A percentile compares a stretch with the other conserved stretches of the same genome.
Evolutionary conservation across 345 rosid species (phyloP).

Genomic region (Pistacia integerrima): DNA sequence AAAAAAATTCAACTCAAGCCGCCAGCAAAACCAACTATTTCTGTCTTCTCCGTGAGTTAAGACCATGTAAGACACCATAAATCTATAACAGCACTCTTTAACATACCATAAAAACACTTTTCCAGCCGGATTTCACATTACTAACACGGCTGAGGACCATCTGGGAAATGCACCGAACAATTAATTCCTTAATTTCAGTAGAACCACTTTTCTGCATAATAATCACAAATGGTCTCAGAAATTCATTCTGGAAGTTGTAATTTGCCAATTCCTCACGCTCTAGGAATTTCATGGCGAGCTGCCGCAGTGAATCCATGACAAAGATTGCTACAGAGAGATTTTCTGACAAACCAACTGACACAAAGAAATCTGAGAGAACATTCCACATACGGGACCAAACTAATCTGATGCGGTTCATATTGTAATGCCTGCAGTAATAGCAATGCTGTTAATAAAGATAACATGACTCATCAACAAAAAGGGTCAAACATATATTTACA

Average conservation of each 20-base stretch:
- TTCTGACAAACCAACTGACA: conserved; percentile 92
- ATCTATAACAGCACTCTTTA: not conserved
- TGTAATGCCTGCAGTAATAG: conserved; percentile 79
- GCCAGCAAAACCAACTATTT: not conserved
- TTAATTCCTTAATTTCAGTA: conserved; percentile 84
- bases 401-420: conserved; percentile 95
- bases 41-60: conserved; percentile 4
- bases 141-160: conserved; percentile 94
- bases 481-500: not conserved
- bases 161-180: conserved; percentile 91
- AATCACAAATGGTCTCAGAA: conserved; percentile 90
- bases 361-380: conserved; percentile 93
- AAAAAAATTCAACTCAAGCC: not conserved
- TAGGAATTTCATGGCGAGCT: conserved; percentile 94
- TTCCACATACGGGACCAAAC: conserved; percentile 98
- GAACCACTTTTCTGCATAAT: conserved; percentile 92
- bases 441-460: not conserved
- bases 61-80: conserved; percentile 6
- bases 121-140: conserved; percentile 98
- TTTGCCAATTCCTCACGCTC: conserved; percentile 98
- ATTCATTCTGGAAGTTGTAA: conserved; percentile 96
- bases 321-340: conserved; percentile 96
- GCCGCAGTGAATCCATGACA: conserved; percentile 97
- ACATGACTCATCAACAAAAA: not conserved
- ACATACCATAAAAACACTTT: conserved; percentile 92